These are phyloP conservation scores for Hamigera avellanea DNA, from an alignment of 495 filamentous ascomycete genomes.

Conservation along the genomic window DNA sequence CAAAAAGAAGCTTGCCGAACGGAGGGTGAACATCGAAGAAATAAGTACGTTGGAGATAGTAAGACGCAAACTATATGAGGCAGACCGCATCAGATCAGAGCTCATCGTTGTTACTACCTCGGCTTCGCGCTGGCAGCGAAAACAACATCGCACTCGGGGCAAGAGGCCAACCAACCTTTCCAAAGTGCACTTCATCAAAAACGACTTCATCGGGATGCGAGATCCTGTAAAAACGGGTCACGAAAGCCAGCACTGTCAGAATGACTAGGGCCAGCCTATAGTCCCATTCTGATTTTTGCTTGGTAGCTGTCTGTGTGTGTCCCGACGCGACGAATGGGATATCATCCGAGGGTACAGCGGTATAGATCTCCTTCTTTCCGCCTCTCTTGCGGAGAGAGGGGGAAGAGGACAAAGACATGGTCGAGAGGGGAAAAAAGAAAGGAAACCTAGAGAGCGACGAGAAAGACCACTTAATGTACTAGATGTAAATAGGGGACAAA, in stretches of 20 bases:
- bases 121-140: too few relatives aligned
- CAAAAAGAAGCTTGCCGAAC: conserved; percentile 63
- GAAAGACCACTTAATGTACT: conserved; percentile 7
- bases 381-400: conserved; percentile 41
- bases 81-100: conserved; percentile 8
- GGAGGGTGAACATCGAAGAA: conserved; percentile 99
- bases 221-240: conserved; percentile 91
- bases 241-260: conserved; percentile 74
- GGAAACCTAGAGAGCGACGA: conserved; percentile 19
- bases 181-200: conserved; percentile 99
- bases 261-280: conserved; percentile 71
- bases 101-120: conserved; percentile 8
- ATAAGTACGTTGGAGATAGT: conserved; percentile 95
- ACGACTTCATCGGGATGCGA: conserved; percentile 92
- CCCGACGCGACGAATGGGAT: conserved; percentile 11
- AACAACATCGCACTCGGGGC: background rate
- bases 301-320: conserved; percentile 10
- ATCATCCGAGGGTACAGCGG: conserved; percentile 19
- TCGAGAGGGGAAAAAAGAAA: conserved; percentile 9
- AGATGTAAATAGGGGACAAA: too few relatives aligned
- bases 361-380: conserved; percentile 30
- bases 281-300: conserved; percentile 54
- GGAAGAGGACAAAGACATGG: conserved; percentile 27
- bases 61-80: conserved; percentile 68
- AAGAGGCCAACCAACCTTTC: too few relatives aligned